Percentiles rank a stretch among this genome's conserved stretches.
phyloP scores from a whole-genome alignment of 2,329 filamentous ascomycete genomes.

The Fusarium secorum region DNA sequence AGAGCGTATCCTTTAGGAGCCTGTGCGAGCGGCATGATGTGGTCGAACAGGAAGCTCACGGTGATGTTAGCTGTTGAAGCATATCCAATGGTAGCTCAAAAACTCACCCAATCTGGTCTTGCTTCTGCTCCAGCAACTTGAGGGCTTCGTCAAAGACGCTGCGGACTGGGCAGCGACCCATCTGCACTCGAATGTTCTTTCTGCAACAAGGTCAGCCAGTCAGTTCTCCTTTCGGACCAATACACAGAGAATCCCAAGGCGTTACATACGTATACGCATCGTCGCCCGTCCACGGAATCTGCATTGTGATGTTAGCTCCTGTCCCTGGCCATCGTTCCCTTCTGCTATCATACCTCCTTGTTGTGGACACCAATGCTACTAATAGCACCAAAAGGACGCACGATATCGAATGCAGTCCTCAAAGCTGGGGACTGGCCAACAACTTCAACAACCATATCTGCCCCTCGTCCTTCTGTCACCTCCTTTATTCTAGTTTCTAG shows the following conservation, averaged over 20 bases:
- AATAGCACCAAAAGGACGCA: conserved; percentile 77
- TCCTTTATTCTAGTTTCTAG: conserved; percentile 75
- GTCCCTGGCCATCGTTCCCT: background rate
- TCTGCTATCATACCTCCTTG: conserved; percentile 61
- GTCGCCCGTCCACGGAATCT: conserved; percentile 72
- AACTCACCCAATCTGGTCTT: conserved; percentile 70
- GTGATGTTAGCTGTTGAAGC: conserved; percentile 5
- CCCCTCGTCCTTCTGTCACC: conserved; percentile 80
- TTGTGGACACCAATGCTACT: conserved; percentile 81
- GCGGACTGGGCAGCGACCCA: conserved; percentile 79
- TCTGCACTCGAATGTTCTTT: conserved; percentile 77
- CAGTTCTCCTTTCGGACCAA: conserved; percentile 6
- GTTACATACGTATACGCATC: conserved; percentile 65
- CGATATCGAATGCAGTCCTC: conserved; percentile 73
- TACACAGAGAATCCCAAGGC: background rate
- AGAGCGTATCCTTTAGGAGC: conserved; percentile 74
- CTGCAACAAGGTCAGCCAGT: conserved; percentile 47
- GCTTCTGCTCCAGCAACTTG: conserved; percentile 69
- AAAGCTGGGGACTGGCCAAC: conserved; percentile 75
- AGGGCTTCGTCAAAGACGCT: conserved; percentile 74
- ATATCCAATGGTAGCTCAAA: background rate
- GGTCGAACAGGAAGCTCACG: conserved; percentile 78
- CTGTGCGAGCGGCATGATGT: conserved; percentile 73
- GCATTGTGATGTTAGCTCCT: conserved; percentile 8
- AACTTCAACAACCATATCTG: conserved; percentile 84